Base-by-base conservation (phyloP, 495 filamentous ascomycete genomes). In the Immersiella caudata region DNA sequence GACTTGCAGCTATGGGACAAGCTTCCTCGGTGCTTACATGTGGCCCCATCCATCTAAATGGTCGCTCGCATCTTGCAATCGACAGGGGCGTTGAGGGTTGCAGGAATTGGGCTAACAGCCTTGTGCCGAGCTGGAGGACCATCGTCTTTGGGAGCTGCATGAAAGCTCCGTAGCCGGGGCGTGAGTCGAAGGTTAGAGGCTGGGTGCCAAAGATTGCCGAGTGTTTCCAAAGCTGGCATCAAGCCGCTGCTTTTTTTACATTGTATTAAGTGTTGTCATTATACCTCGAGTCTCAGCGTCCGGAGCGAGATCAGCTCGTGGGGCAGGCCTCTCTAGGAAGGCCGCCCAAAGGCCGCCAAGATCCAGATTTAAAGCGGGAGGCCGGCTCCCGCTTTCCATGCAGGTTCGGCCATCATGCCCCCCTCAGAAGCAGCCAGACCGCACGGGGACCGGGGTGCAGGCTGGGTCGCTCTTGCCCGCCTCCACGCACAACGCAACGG, bases 381-480 rank as follows among this genome's bases (percentile, higher is more conserved):
- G 74, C 71, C 69, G 73, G 73, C 62, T 74, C 73, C 75, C 75
- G 73, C 75, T 68, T 69, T 74, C 66, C 68, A 76, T 73, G 74
- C 68, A 72, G 40, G 64, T 62, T 66, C 67, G 40, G 64, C 66
- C 68, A 27, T 65, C 27, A 58, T 20, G n/a, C 63, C 59, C 66
- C 67, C 54, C 46, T 52, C 50, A 29, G 24, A 55, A 26, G 9
- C 22, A 50, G 18, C 16, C 21, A 29, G 25, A 54, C 46, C 36
- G 59, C 54, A 55, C 26, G 49, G 25, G 9, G 69, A 68, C 66
- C 66, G 57, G 69, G 69, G 69, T 68, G 24, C 24, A 56, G 67
- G 33, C 36, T 46, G 40, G 40, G 40, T 46, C 40, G 40, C 40
- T 62, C 33, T 36, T 50, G 26, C 57, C 14, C 57, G 29, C 57